phyloP scores from a whole-genome alignment of 108 stramenopile genomes.

The Schizochytrium sp. region DNA sequence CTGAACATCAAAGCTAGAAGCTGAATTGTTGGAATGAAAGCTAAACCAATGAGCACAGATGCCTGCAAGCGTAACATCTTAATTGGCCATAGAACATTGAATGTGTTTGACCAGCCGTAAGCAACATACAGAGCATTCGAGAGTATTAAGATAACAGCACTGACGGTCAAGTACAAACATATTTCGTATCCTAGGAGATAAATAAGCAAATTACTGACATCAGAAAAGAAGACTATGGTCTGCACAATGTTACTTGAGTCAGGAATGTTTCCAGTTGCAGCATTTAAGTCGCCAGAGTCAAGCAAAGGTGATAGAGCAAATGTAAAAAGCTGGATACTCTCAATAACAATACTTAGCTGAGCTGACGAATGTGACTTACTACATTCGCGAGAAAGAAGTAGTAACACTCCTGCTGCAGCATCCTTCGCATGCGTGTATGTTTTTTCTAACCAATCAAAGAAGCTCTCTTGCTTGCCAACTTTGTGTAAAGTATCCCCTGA shows the following conservation, averaged over 20 bases:
- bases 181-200: not conserved
- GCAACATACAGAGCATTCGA: constrained; percentile 13
- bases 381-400: not conserved
- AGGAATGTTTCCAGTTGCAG: not conserved
- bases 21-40: constrained; percentile 26
- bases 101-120: constrained; percentile 44
- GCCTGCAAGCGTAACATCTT: not conserved
- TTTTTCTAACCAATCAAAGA: constrained; percentile 4
- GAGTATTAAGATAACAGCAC: not conserved
- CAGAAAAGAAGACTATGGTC: constrained; percentile 26
- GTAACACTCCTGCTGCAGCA: constrained; percentile 19
- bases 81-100: constrained; percentile 38
- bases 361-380: not conserved
- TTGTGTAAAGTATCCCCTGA: constrained; percentile 3
- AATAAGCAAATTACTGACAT: constrained; percentile 27
- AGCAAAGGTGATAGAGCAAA: constrained; percentile 26
- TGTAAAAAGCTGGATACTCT: constrained; percentile 5
- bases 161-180: not conserved
- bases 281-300: not conserved
- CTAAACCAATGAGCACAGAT: constrained; percentile 25
- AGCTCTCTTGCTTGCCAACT: constrained; percentile 33
- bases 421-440: not conserved
- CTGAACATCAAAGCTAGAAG: constrained; percentile 30
- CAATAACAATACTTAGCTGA: not conserved
- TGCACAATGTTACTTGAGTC: not conserved